Evolutionary conservation across 176 grass and related monocot genomes (phyloP).

Genomic region (Alopecurus myosuroides): DNA sequence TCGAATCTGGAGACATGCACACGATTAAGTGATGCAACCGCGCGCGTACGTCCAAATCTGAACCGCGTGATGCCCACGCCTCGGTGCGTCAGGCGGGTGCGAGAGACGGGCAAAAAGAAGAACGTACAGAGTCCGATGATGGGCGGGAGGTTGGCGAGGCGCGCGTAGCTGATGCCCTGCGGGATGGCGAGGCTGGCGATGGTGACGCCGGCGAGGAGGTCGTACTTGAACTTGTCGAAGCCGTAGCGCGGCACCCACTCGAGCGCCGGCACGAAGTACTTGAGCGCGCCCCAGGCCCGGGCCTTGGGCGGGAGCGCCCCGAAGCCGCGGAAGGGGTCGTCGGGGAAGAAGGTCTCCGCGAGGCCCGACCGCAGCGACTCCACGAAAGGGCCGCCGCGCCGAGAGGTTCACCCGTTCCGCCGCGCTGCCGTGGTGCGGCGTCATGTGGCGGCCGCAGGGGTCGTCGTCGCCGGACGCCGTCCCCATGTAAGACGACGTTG

Average conservation of each 20-base stretch:
- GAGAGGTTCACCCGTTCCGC: constrained; percentile 48
- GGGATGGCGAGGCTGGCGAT: constrained; percentile 98
- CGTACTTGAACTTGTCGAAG: constrained; percentile 57
- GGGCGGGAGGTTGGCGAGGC: constrained; percentile 82
- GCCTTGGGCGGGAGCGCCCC: constrained; percentile 10
- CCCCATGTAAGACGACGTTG: constrained; percentile 30
- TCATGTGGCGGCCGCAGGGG: background rate
- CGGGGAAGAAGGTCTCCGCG: constrained; percentile 84
- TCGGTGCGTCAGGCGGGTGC: too few species aligned
- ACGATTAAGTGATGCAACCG: background rate
- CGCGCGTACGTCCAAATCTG: background rate
- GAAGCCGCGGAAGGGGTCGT: constrained; percentile 83
- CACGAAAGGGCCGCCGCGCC: constrained; percentile 24
- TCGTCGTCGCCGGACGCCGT: constrained; percentile 32
- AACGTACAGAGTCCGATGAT: constrained; percentile 81
- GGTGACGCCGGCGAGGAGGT: constrained; percentile 88
- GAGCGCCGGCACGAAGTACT: constrained; percentile 69
- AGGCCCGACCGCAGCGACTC: constrained; percentile 35
- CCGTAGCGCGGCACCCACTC: constrained; percentile 70
- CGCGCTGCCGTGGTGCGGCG: background rate
- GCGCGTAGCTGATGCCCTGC: constrained; percentile 97
- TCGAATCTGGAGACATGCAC: constrained; percentile 47
- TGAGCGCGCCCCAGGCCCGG: constrained; percentile 39
- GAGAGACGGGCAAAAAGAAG: too few species aligned
- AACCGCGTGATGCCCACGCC: background rate